Conservation (phyloP, 805 yeast genomes). For the Cyberlindnera bimundalis region DNA sequence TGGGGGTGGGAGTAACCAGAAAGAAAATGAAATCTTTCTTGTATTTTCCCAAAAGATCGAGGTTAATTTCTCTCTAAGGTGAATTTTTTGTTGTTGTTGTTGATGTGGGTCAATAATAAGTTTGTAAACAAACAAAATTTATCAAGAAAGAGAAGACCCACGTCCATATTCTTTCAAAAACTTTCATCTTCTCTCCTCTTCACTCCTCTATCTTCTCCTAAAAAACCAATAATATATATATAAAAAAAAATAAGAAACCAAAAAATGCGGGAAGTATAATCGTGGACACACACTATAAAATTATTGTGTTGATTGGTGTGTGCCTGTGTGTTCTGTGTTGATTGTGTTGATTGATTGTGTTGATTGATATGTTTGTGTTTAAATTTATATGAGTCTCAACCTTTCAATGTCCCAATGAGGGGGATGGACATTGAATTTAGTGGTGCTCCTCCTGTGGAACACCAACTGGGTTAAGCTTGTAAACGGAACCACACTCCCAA, state of each 20-base stretch:
- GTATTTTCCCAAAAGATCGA: too few relatives aligned
- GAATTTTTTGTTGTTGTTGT: too few relatives aligned
- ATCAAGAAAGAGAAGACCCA: too few relatives aligned
- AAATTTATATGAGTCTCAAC: too few relatives aligned
- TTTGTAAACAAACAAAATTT: too few relatives aligned
- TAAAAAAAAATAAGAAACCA: slow-evolving; percentile 4
- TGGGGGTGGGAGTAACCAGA: too few relatives aligned
- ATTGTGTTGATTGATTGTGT: not conserved
- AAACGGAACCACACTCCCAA: slow-evolving; percentile 98
- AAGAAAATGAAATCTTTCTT: too few relatives aligned
- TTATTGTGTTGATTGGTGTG: slow-evolving; percentile 1
- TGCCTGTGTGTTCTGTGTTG: slow-evolving; percentile 5
- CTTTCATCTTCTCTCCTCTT: not conserved
- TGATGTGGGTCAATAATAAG: too few relatives aligned
- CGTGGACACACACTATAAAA: slow-evolving; percentile 3
- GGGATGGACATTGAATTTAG: slow-evolving; percentile 8
- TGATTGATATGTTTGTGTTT: slow-evolving; percentile 1
- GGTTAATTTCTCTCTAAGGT: too few relatives aligned
- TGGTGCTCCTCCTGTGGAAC: slow-evolving; percentile 59
- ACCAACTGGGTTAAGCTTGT: slow-evolving; percentile 85
- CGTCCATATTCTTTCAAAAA: not conserved
- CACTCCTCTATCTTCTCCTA: not conserved
- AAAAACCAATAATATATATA: not conserved
- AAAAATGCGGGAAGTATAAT: slow-evolving; percentile 10
- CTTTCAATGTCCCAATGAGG: too few relatives aligned